Conservation (phyloP, 2,329 filamentous ascomycete species). For the Rutstroemia sp. region DNA sequence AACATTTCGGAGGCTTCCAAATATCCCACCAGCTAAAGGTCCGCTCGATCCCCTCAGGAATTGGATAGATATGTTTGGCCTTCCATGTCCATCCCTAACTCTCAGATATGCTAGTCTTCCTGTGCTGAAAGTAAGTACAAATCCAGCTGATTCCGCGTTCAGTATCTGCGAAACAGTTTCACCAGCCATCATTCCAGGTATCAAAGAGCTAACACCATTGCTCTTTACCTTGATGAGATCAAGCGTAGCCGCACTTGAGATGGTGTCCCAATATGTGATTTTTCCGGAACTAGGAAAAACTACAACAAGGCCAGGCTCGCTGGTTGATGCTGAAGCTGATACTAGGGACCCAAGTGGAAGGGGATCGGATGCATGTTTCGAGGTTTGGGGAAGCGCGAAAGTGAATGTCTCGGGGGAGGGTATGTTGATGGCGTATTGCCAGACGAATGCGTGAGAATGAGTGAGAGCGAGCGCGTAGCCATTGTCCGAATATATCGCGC, state of each 20-base stretch:
- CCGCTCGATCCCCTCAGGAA: constrained; percentile 60
- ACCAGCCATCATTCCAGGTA: constrained; percentile 68
- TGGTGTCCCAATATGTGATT: constrained; percentile 91
- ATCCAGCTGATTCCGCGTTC: constrained; percentile 77
- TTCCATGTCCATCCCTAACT: constrained; percentile 78
- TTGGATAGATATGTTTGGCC: constrained; percentile 70
- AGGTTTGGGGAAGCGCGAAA: constrained; percentile 70
- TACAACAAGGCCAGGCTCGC: constrained; percentile 78
- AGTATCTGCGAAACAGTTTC: constrained; percentile 73
- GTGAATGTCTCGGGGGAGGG: constrained; percentile 69
- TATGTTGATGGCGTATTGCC: constrained; percentile 72
- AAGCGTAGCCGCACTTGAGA: constrained; percentile 79
- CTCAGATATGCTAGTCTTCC: constrained; percentile 83
- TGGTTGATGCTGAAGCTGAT: constrained; percentile 66
- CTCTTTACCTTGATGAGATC: constrained; percentile 69
- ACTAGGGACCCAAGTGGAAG: constrained; percentile 80
- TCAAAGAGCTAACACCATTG: constrained; percentile 67
- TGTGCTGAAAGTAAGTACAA: constrained; percentile 76
- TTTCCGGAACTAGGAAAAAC: constrained; percentile 78
- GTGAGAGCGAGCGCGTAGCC: constrained; percentile 77
- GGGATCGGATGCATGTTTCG: constrained; percentile 58
- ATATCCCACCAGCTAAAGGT: constrained; percentile 54
- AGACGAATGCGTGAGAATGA: constrained; percentile 75
- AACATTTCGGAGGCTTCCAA: constrained; percentile 73
- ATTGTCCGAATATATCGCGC: constrained; percentile 55